Conservation (phyloP, 305 asterid genomes). For the Withania somnifera region DNA sequence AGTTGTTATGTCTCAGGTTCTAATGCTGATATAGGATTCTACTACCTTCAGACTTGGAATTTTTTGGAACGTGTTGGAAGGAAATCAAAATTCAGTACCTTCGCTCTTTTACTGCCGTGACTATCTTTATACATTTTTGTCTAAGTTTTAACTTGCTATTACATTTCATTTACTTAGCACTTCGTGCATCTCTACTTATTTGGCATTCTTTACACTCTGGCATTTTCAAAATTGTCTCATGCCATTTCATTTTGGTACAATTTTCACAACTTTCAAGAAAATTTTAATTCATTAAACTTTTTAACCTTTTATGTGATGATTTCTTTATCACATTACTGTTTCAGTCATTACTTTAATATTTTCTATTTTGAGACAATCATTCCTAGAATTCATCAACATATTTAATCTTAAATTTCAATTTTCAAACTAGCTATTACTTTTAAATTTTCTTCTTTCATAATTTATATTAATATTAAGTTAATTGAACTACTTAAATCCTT, state of each 20-base stretch:
- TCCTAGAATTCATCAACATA: not conserved
- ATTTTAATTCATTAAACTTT: not conserved
- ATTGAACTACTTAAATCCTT: not conserved
- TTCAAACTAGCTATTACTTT: not conserved
- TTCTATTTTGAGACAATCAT: not conserved
- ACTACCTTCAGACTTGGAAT: not conserved
- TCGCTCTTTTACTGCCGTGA: not conserved
- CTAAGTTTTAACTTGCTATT: not conserved
- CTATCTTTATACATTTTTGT: not conserved
- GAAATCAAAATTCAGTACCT: not conserved
- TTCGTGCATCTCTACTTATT: not conserved
- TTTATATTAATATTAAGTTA: not conserved
- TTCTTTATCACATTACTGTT: not conserved
- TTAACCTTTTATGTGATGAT: not conserved
- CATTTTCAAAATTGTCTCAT: not conserved
- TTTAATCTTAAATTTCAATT: not conserved
- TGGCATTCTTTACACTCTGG: not conserved
- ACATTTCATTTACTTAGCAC: not conserved
- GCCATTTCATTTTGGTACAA: not conserved
- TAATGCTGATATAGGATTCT: constrained; percentile 8
- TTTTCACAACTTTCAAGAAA: not conserved
- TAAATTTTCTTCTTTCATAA: not conserved
- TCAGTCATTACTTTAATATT: not conserved
- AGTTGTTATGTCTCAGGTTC: constrained; percentile 91
- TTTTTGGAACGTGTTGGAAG: not conserved